These are phyloP conservation scores for Phytopythium litorale DNA, from an alignment of 352 stramenopile species.

Conservation along the genomic window DNA sequence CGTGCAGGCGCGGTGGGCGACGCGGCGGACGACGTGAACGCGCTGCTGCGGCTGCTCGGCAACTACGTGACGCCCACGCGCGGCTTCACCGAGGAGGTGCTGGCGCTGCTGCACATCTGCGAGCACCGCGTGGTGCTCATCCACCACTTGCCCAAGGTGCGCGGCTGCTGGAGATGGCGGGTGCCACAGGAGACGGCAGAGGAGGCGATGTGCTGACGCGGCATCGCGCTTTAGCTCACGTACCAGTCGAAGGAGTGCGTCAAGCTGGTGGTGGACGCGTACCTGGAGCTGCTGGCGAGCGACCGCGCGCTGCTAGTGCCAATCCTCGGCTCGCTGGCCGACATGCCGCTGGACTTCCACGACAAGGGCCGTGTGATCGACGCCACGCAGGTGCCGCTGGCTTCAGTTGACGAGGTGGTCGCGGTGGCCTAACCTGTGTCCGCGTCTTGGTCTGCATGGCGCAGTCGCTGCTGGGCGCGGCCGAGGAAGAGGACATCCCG, in stretches of 20 bases:
- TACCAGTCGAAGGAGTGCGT: constrained; percentile 82
- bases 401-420: background rate
- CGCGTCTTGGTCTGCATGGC: background rate
- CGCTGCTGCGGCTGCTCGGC: constrained; percentile 66
- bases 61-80: constrained; percentile 68
- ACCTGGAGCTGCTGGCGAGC: constrained; percentile 71
- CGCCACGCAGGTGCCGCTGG: constrained; percentile 48
- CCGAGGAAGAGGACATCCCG: constrained; percentile 74
- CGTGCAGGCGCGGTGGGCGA: constrained; percentile 40
- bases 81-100: constrained; percentile 67
- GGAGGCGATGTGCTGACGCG: background rate
- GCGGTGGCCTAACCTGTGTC: background rate
- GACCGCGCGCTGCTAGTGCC: constrained; percentile 74
- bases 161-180: background rate
- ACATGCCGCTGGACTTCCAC: constrained; percentile 53
- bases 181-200: too few species aligned
- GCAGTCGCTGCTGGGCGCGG: constrained; percentile 64
- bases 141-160: constrained; percentile 73
- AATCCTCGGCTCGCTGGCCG: constrained; percentile 70
- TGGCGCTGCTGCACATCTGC: constrained; percentile 68
- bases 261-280: constrained; percentile 64
- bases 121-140: constrained; percentile 76
- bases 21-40: constrained; percentile 64
- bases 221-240: constrained; percentile 38
- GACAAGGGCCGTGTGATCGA: constrained; percentile 71